Percentiles rank a stretch among this genome's conserved stretches.
Evolutionary conservation across 352 stramenopile genomes (phyloP).

Genomic region (Phytopythium ostracodes): DNA sequence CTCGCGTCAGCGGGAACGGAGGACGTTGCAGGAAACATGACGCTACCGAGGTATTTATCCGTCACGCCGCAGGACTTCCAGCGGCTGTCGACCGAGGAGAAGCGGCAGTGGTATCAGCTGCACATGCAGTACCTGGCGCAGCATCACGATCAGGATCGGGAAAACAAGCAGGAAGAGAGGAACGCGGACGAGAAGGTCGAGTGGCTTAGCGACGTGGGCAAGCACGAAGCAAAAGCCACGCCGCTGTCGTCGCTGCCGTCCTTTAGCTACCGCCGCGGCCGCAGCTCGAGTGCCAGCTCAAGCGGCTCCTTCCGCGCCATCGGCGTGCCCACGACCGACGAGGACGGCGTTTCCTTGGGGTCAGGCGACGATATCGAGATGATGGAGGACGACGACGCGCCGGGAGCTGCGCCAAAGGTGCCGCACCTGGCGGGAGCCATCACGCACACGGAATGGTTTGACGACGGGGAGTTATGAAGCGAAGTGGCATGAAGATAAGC

Average conservation of each 20-base stretch:
- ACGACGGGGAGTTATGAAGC: slow-evolving; percentile 25
- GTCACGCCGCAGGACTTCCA: slow-evolving; percentile 43
- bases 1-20: background rate
- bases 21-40: background rate
- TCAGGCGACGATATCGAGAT: slow-evolving; percentile 47
- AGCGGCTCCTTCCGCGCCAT: slow-evolving; percentile 33
- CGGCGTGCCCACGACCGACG: slow-evolving; percentile 27
- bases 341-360: slow-evolving; percentile 15
- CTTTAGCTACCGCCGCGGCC: slow-evolving; percentile 9
- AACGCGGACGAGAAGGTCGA: slow-evolving; percentile 8
- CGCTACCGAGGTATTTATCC: slow-evolving; percentile 40
- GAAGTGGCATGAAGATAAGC: background rate
- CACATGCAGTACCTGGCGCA: slow-evolving; percentile 26
- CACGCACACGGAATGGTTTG: slow-evolving; percentile 51
- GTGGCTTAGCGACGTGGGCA: slow-evolving; percentile 9
- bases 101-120: slow-evolving; percentile 31
- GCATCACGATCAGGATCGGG: slow-evolving; percentile 11
- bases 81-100: slow-evolving; percentile 33
- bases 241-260: slow-evolving; percentile 4
- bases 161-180: slow-evolving; percentile 1
- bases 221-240: slow-evolving; percentile 12
- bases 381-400: slow-evolving; percentile 28
- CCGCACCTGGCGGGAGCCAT: slow-evolving; percentile 36
- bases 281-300: slow-evolving; percentile 26
- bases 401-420: slow-evolving; percentile 11